A percentile compares a stretch with the other conserved stretches of the same genome.
These are phyloP conservation scores for Geranium rotundifolium DNA, from an alignment of 345 rosid species.

Conservation along the genomic window DNA sequence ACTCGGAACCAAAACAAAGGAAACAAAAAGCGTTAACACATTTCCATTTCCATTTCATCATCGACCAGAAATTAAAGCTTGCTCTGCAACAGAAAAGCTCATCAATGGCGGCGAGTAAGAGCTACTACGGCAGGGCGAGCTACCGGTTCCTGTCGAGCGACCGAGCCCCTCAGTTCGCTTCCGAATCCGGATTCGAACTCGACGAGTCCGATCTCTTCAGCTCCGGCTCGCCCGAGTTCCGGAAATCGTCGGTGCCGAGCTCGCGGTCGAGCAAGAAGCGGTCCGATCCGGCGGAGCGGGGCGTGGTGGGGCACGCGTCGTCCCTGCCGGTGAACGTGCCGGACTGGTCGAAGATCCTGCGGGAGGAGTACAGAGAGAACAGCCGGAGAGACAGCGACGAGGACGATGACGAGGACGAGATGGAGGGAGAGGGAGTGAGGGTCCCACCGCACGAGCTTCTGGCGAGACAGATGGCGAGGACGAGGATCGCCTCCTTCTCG, in stretches of 20 bases:
- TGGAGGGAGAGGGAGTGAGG: constrained; percentile 18
- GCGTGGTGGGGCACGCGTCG: constrained; percentile 24
- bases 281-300: constrained; percentile 4
- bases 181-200: constrained; percentile 51
- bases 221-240: constrained; percentile 50
- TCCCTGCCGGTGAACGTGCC: constrained; percentile 94
- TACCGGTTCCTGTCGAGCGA: constrained; percentile 59
- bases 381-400: constrained; percentile 27
- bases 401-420: constrained; percentile 18
- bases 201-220: constrained; percentile 71
- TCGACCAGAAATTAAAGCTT: too few species aligned
- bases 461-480: constrained; percentile 64
- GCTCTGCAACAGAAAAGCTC: not conserved
- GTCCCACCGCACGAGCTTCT: constrained; percentile 91
- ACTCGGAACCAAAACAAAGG: too few species aligned
- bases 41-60: too few species aligned
- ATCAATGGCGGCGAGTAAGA: constrained; percentile 63
- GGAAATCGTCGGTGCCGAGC: constrained; percentile 21
- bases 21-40: too few species aligned
- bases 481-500: constrained; percentile 80
- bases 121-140: constrained; percentile 48
- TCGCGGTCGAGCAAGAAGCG: constrained; percentile 26
- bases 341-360: constrained; percentile 95
- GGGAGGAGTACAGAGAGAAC: constrained; percentile 51
- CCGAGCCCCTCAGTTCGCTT: constrained; percentile 17